A percentile compares a stretch with the other conserved stretches of the same genome.
Conservation (phyloP, 2,329 filamentous ascomycete genomes). For the Alternaria infectoria region DNA sequence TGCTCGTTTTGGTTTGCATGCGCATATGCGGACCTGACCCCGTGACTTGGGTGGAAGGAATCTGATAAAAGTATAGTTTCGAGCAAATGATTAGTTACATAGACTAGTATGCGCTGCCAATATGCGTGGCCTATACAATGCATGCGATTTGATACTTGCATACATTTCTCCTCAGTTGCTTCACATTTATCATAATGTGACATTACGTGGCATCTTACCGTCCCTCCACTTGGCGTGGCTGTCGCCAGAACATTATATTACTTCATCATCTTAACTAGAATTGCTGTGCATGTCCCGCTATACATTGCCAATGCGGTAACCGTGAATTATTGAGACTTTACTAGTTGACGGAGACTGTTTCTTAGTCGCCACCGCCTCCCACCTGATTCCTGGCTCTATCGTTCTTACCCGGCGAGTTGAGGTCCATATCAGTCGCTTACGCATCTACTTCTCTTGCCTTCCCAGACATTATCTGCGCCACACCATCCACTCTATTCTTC, state of each 20-base stretch:
- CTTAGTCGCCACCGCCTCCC: neutral
- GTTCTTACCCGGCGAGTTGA: neutral
- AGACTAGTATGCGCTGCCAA: constrained; percentile 37
- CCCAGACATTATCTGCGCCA: neutral
- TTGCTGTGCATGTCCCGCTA: neutral
- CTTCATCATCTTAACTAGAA: neutral
- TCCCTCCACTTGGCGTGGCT: neutral
- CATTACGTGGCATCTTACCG: neutral
- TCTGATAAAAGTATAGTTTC: constrained; percentile 46
- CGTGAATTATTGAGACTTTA: neutral
- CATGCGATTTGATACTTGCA: constrained; percentile 30
- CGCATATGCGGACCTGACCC: constrained; percentile 25
- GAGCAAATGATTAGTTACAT: constrained; percentile 42
- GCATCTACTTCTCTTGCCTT: neutral
- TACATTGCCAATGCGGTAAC: neutral
- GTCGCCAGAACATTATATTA: neutral
- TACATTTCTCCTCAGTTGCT: neutral
- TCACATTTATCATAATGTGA: neutral
- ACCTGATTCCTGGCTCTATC: neutral
- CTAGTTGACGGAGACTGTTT: neutral
- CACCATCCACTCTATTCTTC: neutral
- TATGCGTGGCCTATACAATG: constrained; percentile 33
- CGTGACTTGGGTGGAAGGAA: constrained; percentile 46
- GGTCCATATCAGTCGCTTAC: neutral
- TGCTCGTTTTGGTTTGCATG: constrained; percentile 35